Conservation (phyloP, 257 asterid genomes). For the Solanum raphanifolium region DNA sequence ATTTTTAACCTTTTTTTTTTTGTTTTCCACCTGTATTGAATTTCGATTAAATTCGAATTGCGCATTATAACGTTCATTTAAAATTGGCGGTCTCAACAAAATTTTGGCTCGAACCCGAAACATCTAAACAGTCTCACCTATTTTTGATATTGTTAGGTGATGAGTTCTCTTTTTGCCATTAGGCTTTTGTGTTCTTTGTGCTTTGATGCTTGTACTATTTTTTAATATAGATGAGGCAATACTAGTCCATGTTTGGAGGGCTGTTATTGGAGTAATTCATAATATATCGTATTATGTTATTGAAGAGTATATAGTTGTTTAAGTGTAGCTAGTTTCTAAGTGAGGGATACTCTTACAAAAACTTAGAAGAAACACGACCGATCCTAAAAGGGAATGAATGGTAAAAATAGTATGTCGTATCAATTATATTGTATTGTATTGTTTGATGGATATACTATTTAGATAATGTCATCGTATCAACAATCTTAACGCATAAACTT, state of each 20-base stretch:
- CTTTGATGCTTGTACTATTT: not conserved
- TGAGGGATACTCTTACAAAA: too few relatives aligned
- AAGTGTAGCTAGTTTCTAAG: not conserved
- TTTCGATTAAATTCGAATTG: too few relatives aligned
- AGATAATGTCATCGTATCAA: not conserved
- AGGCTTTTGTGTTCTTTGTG: not conserved
- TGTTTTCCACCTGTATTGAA: too few relatives aligned
- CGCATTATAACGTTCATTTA: accelerated
- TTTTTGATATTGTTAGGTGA: not conserved
- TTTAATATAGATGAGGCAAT: not conserved
- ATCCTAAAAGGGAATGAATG: not conserved
- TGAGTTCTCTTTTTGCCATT: not conserved
- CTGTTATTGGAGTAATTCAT: not conserved
- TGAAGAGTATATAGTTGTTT: not conserved
- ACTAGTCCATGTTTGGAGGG: not conserved
- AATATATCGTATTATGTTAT: too few relatives aligned
- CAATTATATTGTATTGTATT: not conserved
- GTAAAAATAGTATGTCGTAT: too few relatives aligned
- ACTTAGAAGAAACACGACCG: too few relatives aligned
- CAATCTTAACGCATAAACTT: not conserved
- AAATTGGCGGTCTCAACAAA: too few relatives aligned
- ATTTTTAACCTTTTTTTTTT: too few relatives aligned
- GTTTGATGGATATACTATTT: too few relatives aligned
- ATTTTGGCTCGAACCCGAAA: not conserved
- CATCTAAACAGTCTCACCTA: not conserved